Base-by-base conservation (phyloP, 2,329 filamentous ascomycete genomes). In the Stachybotrys chlorohalonatus region DNA sequence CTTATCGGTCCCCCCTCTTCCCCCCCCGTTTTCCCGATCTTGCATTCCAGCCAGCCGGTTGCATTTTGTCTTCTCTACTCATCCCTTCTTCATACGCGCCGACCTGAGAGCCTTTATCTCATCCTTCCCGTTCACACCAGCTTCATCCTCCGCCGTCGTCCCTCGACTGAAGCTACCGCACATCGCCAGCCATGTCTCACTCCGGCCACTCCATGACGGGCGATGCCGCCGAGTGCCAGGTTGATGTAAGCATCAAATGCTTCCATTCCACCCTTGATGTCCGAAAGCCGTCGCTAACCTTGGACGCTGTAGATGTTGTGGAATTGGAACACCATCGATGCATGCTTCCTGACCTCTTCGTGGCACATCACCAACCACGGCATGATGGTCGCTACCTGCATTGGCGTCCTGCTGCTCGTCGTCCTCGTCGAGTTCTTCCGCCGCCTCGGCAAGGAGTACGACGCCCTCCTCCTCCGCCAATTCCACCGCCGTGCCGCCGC, bases 341-440 rank as follows among this genome's bases (percentile, higher is more conserved):
- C 84, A 17, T 90, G 84, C 71, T 93, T 93, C 75, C 77, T 93
- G 61, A 73, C 86, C 16, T 63, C 68, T 6, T 77, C 78, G 49
- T 94, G 89, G 89, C 85, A 85, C 64, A 82, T 92, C 66, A 83
- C 73, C n/a, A 86, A 82, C 47, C 70, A 70, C 5, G 84, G 80
- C 68, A 87, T 87, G 78, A 92, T 94, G 68, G 88, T 86, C 39
- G 89, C 85, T 36, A 87, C 84, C 46, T 93, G 89, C 71, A 84
- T 94, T 63, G 89, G 87, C 56, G 83, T 90, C 16, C 75, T 90
- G 53, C 73, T 86, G 5, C 82, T 94, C 39, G 86, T 88, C 57
- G 77, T 92, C 49, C 65, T 74, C 4, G 83, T 94, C 60, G 89
- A 94, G 65, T 75, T 85, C 57, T 76, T 91, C 30, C 86, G 89